These are phyloP conservation scores for Exophiala viscosa DNA, from an alignment of 2,329 filamentous ascomycete species.

Conservation along the genomic window DNA sequence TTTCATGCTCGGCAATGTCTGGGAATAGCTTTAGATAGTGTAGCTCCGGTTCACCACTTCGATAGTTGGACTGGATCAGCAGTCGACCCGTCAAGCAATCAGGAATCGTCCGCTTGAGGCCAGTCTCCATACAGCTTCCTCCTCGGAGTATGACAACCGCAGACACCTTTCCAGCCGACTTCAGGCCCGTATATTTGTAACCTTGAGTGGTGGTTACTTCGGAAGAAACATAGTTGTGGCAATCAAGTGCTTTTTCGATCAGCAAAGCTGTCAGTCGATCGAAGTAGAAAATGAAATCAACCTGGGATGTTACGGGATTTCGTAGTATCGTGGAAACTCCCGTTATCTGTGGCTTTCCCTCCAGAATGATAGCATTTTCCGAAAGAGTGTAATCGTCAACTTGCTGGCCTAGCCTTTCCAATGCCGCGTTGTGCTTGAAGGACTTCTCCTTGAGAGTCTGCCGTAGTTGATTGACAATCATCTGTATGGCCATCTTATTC, in stretches of 20 bases:
- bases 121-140: slow-evolving; percentile 82
- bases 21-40: slow-evolving; percentile 80
- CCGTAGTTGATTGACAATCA: slow-evolving; percentile 92
- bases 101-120: slow-evolving; percentile 82
- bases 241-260: slow-evolving; percentile 75
- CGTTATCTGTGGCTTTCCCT: slow-evolving; percentile 72
- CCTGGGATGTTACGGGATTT: slow-evolving; percentile 69
- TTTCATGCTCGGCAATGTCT: slow-evolving; percentile 69
- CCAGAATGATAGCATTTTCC: slow-evolving; percentile 67
- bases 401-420: slow-evolving; percentile 70
- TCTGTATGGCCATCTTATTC: slow-evolving; percentile 84
- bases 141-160: slow-evolving; percentile 87
- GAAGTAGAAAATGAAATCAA: slow-evolving; percentile 98
- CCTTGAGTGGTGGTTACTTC: slow-evolving; percentile 69
- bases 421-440: slow-evolving; percentile 70
- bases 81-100: slow-evolving; percentile 87
- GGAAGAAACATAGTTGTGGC: slow-evolving; percentile 63
- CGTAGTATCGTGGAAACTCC: slow-evolving; percentile 91
- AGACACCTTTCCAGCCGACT: slow-evolving; percentile 68
- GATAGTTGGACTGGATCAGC: slow-evolving; percentile 82
- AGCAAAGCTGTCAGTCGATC: slow-evolving; percentile 81
- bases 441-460: slow-evolving; percentile 85
- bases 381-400: slow-evolving; percentile 70
- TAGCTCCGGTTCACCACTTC: slow-evolving; percentile 84
- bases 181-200: slow-evolving; percentile 67